Evolutionary conservation across 345 rosid species (phyloP), one percentile per base, ranked within the genome.

Genomic region (Euphorbia tirucalli): DNA sequence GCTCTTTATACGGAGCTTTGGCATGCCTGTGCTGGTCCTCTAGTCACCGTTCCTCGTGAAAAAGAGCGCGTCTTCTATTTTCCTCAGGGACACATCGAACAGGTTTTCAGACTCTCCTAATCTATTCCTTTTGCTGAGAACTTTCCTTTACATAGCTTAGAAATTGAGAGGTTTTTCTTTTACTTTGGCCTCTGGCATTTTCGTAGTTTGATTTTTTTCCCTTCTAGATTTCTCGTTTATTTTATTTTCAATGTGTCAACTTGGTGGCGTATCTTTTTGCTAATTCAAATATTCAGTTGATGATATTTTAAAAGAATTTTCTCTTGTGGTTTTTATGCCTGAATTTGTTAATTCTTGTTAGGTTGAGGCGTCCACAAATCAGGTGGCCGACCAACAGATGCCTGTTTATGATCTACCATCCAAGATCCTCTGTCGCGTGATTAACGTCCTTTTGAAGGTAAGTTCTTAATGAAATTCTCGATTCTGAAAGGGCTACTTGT

Each of bases 1-100:
- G 83, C 83, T 48, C 70, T 86, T 30, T 82, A 75, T 48, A 77
- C 63, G 65, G 89, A 85, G 85, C 83, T 87, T 3, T 87, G 91
- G 91, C 82, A 85, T 56, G 85, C 86, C 5, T 85, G 91, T 69
- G 91, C 89, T 5, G 91, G 91, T 22, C 89, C 89, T 50, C 79
- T 85, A 22, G 87, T 85, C 50, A 82, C 83, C 54, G 81, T 87
- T 49, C 91, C 89, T 41, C 80, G 81, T 18, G 71, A 71, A 32
- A 78, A 78, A 28, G 89, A 85, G 46, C 76, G 76, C 22, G 89
- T 87, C 2, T 82, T 69, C 65, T 87, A 85, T 74, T 87, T 87
- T 76, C 91, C 89, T 30, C 87, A 85, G 31, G 91, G 91, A 31
- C 91, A 87, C 48, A 82, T 87, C 15, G 91, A 87, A 74, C 91